A percentile compares a stretch with the other conserved stretches of the same genome.
Evolutionary conservation across 2,329 filamentous ascomycete genomes (phyloP).

Genomic region (Nannizziopsis arthrosporioides): DNA sequence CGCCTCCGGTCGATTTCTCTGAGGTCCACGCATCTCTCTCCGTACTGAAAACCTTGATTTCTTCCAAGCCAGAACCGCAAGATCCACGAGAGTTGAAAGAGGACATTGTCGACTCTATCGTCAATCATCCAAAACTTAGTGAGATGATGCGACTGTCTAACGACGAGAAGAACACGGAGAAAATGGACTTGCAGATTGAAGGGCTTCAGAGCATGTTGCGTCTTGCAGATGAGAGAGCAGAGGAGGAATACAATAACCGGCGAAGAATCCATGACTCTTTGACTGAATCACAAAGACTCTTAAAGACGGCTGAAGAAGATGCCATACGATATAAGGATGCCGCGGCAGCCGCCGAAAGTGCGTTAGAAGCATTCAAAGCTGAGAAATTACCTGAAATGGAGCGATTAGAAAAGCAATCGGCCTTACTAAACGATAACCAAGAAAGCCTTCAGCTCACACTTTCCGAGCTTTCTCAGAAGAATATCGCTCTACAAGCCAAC

Average conservation of each 20-base stretch:
- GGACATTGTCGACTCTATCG: slow-evolving; percentile 53
- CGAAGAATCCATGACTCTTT: slow-evolving; percentile 60
- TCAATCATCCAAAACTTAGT: slow-evolving; percentile 44
- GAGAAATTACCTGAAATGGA: slow-evolving; percentile 59
- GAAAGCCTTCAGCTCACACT: slow-evolving; percentile 43
- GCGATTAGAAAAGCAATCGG: slow-evolving; percentile 51
- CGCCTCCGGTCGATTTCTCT: slow-evolving; percentile 3
- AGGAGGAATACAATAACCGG: slow-evolving; percentile 52
- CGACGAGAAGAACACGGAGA: slow-evolving; percentile 37
- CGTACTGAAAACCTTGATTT: slow-evolving; percentile 32
- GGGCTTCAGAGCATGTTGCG: slow-evolving; percentile 60
- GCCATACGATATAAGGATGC: slow-evolving; percentile 37
- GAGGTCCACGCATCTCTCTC: slow-evolving; percentile 13
- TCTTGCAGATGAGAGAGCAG: slow-evolving; percentile 50
- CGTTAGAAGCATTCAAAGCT: slow-evolving; percentile 53
- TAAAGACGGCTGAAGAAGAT: slow-evolving; percentile 54
- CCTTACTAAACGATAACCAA: slow-evolving; percentile 58
- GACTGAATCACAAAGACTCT: slow-evolving; percentile 57
- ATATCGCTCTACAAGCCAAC: slow-evolving; percentile 48
- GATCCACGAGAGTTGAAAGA: slow-evolving; percentile 45
- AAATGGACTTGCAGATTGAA: slow-evolving; percentile 46
- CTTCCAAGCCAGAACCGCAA: slow-evolving; percentile 23
- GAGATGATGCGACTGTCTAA: slow-evolving; percentile 42
- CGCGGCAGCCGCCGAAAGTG: slow-evolving; percentile 53
- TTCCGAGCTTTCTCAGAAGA: slow-evolving; percentile 46